Base-by-base conservation (phyloP, 768 basidiomycete genomes). In the Phanerochaete carnosa region DNA sequence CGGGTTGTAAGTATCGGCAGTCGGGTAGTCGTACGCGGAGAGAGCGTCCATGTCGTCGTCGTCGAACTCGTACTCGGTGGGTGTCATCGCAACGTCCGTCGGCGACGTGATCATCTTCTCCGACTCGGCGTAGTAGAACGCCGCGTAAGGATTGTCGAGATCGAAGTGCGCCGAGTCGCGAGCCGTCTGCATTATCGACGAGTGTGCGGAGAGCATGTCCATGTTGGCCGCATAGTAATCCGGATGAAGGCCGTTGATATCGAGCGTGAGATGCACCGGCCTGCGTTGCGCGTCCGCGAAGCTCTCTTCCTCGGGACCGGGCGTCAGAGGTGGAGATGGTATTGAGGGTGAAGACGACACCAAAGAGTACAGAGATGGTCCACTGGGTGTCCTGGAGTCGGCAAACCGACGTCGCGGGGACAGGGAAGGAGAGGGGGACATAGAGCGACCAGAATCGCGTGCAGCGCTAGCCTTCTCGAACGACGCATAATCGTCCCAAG, bases 141-240 rank as follows among this genome's bases (percentile, higher is more conserved):
- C 59, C 25, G 64, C 65, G 60, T 66, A 68, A 45, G 66, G 8
- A 43, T 19, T 19, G 39, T 43, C 16, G 58, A 82, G 80, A 33
- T 60, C 69, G 55, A 62, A 61, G 47, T 58, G 29, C 9, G 61
- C 64, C 11, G 66, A 66, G 72, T 90, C 89, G 51, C 89, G 83
- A 39, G 89, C 89, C 22, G 89, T 90, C 60, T 87, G 88, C 88
- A 90, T 89, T 64, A 79, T 77, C 28, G 87, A 87, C 32, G 86
- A 85, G 19, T 77, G 75, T 46, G 69, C 69, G 28, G 76, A 76
- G 54, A 70, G 69, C 37, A 82, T 79, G 15, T 82, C 82, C 60
- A 75, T 77, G 59, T 74, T 73, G 64, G 75, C 74, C 62, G 73
- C 75, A 64, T 82, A 77, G 69, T 82, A 83, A 63, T 78, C 78